Conservation (phyloP, 75 land plant genomes). For the Pinus tabuliformis region DNA sequence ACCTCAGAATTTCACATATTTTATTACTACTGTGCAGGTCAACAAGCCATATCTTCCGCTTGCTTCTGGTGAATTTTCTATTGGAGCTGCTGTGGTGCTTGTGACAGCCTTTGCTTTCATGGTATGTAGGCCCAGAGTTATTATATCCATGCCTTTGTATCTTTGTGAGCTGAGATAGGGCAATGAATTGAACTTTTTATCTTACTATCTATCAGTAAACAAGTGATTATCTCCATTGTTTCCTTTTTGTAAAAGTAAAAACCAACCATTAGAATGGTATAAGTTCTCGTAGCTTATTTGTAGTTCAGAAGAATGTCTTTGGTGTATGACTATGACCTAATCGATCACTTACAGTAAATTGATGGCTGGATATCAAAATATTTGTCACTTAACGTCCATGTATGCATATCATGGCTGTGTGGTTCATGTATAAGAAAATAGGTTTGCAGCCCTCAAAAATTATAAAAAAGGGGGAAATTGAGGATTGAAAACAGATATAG, state of each 20-base stretch:
- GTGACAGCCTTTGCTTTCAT: constrained; percentile 61
- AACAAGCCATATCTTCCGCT: constrained; percentile 97
- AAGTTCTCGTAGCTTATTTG: not conserved
- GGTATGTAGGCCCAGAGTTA: constrained; percentile 41
- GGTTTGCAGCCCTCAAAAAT: not conserved
- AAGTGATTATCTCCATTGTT: not conserved
- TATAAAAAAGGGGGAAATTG: not conserved
- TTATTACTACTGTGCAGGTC: constrained; percentile 50
- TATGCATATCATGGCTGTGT: not conserved
- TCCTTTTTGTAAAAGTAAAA: not conserved
- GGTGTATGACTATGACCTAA: not conserved
- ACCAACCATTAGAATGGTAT: not conserved
- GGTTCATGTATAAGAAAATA: not conserved
- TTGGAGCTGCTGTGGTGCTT: constrained; percentile 56
- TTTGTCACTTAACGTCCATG: not conserved
- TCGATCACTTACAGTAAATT: not conserved
- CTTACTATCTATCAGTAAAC: not conserved
- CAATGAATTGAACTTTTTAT: not conserved
- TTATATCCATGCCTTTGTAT: not conserved
- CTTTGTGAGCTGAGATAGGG: not conserved
- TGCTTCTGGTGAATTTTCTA: constrained; percentile 95
- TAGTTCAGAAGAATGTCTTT: not conserved
- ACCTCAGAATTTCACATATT: constrained; percentile 12
- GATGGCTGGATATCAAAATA: not conserved
- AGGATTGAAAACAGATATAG: not conserved